A percentile compares a stretch with the other conserved stretches of the same genome.
Evolutionary conservation across 192 early-diverging fungal genomes (phyloP).

Genomic region (Podila verticillata): DNA sequence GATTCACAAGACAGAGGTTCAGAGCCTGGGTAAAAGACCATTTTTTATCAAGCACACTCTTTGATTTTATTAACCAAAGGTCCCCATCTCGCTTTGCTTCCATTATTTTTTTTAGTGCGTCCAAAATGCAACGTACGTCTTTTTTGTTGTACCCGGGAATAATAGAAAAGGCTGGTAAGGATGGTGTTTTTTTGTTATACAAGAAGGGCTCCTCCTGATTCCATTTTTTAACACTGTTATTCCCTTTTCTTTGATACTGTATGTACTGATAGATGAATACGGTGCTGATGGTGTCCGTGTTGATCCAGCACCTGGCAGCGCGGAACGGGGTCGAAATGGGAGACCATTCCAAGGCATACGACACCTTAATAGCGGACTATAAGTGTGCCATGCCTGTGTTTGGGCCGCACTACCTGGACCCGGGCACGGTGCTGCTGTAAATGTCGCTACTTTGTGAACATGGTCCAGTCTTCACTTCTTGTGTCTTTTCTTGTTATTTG

Average conservation of each 20-base stretch:
- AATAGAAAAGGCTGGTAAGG: no score
- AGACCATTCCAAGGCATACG: constrained; percentile 18
- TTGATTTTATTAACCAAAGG: not conserved
- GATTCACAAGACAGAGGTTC: constrained; percentile 32
- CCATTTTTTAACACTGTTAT: not conserved
- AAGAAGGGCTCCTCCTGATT: not conserved
- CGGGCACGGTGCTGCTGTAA: constrained; percentile 47
- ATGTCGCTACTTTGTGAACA: no score
- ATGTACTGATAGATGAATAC: constrained; percentile 34
- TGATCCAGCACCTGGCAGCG: constrained; percentile 32
- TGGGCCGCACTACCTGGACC: constrained; percentile 40
- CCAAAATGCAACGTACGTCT: constrained; percentile 52
- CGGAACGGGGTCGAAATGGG: constrained; percentile 22
- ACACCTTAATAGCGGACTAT: constrained; percentile 11
- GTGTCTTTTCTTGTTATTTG: no score
- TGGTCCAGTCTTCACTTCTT: no score
- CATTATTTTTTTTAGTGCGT: constrained; percentile 11
- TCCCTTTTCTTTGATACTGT: not conserved
- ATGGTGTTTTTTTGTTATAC: no score
- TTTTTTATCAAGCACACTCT: not conserved
- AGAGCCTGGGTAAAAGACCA: constrained; percentile 24
- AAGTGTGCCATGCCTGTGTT: constrained; percentile 38
- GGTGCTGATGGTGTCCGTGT: constrained; percentile 33
- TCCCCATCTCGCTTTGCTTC: not conserved
- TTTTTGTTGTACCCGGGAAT: no score